A percentile compares a stretch with the other conserved stretches of the same genome.
Conservation (phyloP, 805 yeast species). For the Ascoidea asiatica region DNA sequence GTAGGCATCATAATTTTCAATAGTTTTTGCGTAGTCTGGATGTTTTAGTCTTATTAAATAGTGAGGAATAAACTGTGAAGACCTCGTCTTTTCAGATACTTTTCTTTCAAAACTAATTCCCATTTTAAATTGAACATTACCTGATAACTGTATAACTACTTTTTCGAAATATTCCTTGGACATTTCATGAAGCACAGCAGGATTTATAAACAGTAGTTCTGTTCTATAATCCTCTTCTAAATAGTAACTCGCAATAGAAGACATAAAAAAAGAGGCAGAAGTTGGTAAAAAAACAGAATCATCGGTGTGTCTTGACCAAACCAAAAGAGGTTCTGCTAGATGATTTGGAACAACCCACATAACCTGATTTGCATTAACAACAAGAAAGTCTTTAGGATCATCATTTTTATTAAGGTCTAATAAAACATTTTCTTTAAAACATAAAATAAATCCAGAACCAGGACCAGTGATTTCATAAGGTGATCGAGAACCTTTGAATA, state of each 20-base stretch:
- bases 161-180: conserved; percentile 27
- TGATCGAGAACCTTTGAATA: conserved; percentile 61
- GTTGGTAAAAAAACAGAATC: conserved; percentile 32
- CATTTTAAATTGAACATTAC: conserved; percentile 44
- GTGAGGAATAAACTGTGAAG: conserved; percentile 41
- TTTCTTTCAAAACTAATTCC: conserved; percentile 46
- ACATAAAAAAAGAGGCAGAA: conserved; percentile 23
- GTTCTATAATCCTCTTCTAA: conserved; percentile 18
- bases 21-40: conserved; percentile 35
- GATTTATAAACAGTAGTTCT: conserved; percentile 5
- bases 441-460: conserved; percentile 65
- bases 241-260: conserved; percentile 36
- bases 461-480: conserved; percentile 62
- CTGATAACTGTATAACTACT: conserved; percentile 40
- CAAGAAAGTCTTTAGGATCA: conserved; percentile 54
- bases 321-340: conserved; percentile 34
- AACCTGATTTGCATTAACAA: conserved; percentile 47
- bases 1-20: conserved; percentile 60
- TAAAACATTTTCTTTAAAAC: conserved; percentile 49
- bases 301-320: conserved; percentile 43
- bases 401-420: conserved; percentile 53
- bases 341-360: conserved; percentile 70
- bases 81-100: conserved; percentile 20
- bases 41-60: conserved; percentile 42
- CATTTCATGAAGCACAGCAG: conserved; percentile 14